Evolutionary conservation across 2,329 filamentous ascomycete species (phyloP).

Genomic region (Trichoderma harzianum): DNA sequence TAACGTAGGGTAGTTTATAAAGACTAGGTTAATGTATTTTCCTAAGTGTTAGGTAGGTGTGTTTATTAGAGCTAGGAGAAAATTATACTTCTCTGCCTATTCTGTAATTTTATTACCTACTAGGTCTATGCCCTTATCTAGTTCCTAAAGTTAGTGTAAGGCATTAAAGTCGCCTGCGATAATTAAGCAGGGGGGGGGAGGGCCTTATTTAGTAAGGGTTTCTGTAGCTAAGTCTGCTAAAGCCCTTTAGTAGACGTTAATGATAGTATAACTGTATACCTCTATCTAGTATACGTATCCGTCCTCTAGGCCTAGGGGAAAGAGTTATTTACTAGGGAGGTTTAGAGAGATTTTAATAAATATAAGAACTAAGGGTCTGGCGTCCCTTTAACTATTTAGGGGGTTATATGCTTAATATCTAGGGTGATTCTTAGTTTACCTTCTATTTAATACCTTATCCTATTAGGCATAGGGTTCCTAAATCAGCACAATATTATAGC

Average conservation of each 20-base stretch:
- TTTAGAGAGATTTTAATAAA: background rate
- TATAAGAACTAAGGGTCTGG: background rate
- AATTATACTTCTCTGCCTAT: too few relatives aligned
- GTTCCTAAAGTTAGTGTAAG: background rate
- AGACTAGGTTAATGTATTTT: too few relatives aligned
- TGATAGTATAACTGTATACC: background rate
- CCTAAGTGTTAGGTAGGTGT: too few relatives aligned
- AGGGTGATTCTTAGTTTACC: background rate
- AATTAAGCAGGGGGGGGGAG: background rate
- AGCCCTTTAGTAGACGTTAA: background rate
- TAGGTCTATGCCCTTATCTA: accelerated
- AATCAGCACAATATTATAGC: background rate
- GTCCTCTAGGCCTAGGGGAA: background rate
- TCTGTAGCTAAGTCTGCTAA: background rate
- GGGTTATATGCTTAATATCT: background rate
- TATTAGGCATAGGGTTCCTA: background rate
- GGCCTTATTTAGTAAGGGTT: background rate
- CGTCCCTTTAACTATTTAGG: background rate
- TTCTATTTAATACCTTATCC: background rate
- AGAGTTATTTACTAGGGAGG: background rate
- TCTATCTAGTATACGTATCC: background rate
- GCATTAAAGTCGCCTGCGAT: background rate
- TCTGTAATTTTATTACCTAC: too few relatives aligned
- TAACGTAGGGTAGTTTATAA: too few relatives aligned
- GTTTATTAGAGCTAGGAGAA: too few relatives aligned